These are phyloP conservation scores for Gelatoporia subvermispora DNA, from an alignment of 768 basidiomycete species.

Conservation along the genomic window DNA sequence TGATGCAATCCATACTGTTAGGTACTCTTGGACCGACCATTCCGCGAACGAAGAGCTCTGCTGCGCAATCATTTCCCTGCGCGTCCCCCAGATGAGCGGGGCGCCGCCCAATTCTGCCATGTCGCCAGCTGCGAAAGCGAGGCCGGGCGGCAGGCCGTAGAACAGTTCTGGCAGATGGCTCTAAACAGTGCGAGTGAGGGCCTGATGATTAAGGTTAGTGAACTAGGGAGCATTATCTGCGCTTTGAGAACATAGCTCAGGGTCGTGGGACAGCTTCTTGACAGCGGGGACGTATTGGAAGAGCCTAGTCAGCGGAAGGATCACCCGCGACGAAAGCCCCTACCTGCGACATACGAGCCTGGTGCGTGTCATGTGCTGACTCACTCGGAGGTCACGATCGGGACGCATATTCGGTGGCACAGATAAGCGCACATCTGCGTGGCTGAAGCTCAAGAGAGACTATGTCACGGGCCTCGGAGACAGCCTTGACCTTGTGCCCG, in stretches of 20 bases:
- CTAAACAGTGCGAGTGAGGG: slow-evolving; percentile 82
- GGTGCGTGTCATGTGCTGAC: slow-evolving; percentile 29
- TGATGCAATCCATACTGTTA: slow-evolving; percentile 23
- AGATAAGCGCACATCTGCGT: slow-evolving; percentile 81
- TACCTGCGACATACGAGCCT: slow-evolving; percentile 85
- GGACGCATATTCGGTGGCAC: slow-evolving; percentile 9
- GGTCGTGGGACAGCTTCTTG: slow-evolving; percentile 51
- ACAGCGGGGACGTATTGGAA: slow-evolving; percentile 42
- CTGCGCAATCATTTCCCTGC: slow-evolving; percentile 62
- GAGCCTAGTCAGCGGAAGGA: slow-evolving; percentile 30
- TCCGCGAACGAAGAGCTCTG: slow-evolving; percentile 64
- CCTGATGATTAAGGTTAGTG: slow-evolving; percentile 82
- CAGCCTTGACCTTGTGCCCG: slow-evolving; percentile 64
- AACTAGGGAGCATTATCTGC: not conserved
- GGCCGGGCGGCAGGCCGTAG: slow-evolving; percentile 54
- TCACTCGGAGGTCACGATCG: not conserved
- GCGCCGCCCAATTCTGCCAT: slow-evolving; percentile 61
- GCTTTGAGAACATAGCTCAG: slow-evolving; percentile 7
- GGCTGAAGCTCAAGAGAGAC: slow-evolving; percentile 93
- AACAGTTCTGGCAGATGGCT: slow-evolving; percentile 72
- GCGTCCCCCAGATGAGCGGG: slow-evolving; percentile 36
- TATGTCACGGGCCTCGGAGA: slow-evolving; percentile 81
- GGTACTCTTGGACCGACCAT: slow-evolving; percentile 64
- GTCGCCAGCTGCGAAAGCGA: slow-evolving; percentile 69
- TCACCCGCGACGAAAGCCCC: slow-evolving; percentile 50